phyloP scores from a whole-genome alignment of 2,329 filamentous ascomycete species.

The Parastagonospora avenae region DNA sequence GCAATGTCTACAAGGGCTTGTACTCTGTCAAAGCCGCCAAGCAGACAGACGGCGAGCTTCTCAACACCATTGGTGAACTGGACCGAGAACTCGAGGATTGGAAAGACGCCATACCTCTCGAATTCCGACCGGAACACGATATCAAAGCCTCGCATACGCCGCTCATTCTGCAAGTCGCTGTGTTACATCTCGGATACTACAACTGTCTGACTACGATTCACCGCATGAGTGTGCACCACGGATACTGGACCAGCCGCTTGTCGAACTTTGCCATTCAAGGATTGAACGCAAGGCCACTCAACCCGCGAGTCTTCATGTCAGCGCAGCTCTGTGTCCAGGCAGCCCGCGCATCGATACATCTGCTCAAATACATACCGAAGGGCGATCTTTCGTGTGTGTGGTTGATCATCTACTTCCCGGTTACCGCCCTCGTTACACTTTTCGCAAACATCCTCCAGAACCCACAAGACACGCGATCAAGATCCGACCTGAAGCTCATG shows the following conservation, averaged over 20 bases:
- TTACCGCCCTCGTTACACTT: constrained; percentile 90
- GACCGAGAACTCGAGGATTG: constrained; percentile 84
- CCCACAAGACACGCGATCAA: constrained; percentile 83
- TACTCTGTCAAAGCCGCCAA: constrained; percentile 93
- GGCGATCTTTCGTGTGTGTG: constrained; percentile 95
- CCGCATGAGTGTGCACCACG: constrained; percentile 96
- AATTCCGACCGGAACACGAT: constrained; percentile 96
- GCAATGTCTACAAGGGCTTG: constrained; percentile 88
- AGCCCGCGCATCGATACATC: constrained; percentile 86
- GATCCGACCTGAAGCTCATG: constrained; percentile 90
- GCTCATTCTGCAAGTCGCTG: constrained; percentile 90
- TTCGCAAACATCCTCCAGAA: constrained; percentile 98
- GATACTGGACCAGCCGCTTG: constrained; percentile 94
- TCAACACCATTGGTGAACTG: constrained; percentile 94
- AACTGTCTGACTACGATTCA: constrained; percentile 98
- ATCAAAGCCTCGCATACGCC: constrained; percentile 93
- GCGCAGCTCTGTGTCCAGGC: constrained; percentile 91
- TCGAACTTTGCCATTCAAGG: constrained; percentile 96
- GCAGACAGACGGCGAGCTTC: constrained; percentile 87
- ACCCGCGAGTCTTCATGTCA: constrained; percentile 92
- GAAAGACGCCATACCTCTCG: constrained; percentile 94
- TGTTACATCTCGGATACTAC: constrained; percentile 96
- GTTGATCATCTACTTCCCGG: constrained; percentile 95
- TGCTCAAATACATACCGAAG: constrained; percentile 95
- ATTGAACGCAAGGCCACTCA: constrained; percentile 85